Base-by-base conservation (phyloP, 495 filamentous ascomycete genomes). In the Tetracladium marchalianum region DNA sequence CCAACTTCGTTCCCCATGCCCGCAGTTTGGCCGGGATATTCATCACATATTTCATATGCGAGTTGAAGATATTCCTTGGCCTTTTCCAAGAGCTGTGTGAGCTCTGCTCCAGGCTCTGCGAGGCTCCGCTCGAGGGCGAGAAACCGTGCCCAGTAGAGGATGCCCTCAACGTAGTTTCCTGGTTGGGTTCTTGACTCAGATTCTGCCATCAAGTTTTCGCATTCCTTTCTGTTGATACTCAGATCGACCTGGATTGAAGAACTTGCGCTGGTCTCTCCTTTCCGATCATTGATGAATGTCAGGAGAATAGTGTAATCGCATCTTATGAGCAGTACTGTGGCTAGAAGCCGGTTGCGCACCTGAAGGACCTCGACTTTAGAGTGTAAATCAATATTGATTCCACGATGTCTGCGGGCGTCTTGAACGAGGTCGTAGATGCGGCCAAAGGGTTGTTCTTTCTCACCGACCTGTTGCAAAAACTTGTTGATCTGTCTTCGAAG, bases 371-470 rank as follows among this genome's bases (percentile, higher is more conserved):
- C 58, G 44, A 66, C 62, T 18, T 72, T 65, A 22, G 72, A 65
- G 17, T 55, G 43, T 49, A 80, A 72, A 10, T 58, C 51, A 1
- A 57, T 58, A 15, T 54, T 41, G 12, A 56, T 59, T 31, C 60
- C 54, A 33, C 66, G 62, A 32, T 67, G 64, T 12, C 65, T 58
- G 17, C 65, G 65, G 4, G 70, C 70, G 35, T 73, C 65, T 42
- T 71, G 56, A 19, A 80, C 73, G 48, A 79, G 59, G 43, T 68
- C 58, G 15, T 68, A 66, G 8, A 85, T 75, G 11, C 67, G 66
- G 35, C 70, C 66, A 44, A 79, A 78, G 0, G 80, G 80, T 44
- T 84, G 78, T 60, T 84, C 81, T 39, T 73, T 65, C 49, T 66
- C 55, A 35, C 56, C 52, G 11, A 78, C 73, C 32, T 67, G 44